A percentile compares a stretch with the other conserved stretches of the same genome.
These are phyloP conservation scores for Exobasidium cylindrosporum DNA, from an alignment of 1,284 basidiomycete species.

Conservation along the genomic window DNA sequence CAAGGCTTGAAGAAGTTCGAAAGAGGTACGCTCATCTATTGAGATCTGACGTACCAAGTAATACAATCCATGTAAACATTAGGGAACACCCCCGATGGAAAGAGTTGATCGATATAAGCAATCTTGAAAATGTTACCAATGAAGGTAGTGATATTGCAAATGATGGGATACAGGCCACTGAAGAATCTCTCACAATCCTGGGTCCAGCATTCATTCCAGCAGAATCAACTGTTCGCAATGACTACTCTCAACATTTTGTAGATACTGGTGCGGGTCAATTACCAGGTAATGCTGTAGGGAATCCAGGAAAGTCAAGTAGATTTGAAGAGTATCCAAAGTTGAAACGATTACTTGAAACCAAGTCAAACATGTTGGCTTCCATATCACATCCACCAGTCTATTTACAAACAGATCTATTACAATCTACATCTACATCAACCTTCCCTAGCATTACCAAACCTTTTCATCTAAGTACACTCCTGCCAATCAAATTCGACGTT, in stretches of 20 bases:
- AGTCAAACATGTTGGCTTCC: constrained; percentile 33
- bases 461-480: constrained; percentile 37
- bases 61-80: too few species aligned
- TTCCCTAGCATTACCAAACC: background rate
- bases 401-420: constrained; percentile 32
- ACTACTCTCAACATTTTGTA: constrained; percentile 86
- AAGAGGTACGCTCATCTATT: background rate
- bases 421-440: constrained; percentile 13
- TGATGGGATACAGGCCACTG: background rate
- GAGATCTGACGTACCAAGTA: background rate
- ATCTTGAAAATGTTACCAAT: background rate
- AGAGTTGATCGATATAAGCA: background rate
- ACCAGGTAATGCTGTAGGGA: constrained; percentile 47
- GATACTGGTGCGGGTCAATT: constrained; percentile 57
- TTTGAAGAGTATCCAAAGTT: constrained; percentile 69
- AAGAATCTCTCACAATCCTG: background rate
- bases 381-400: constrained; percentile 43
- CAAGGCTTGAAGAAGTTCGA: background rate
- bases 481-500: constrained; percentile 78
- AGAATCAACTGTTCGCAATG: constrained; percentile 91
- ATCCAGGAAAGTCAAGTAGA: constrained; percentile 62
- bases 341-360: constrained; percentile 38
- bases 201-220: constrained; percentile 60
- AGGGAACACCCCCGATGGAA: background rate
- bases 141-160: background rate